phyloP scores from a whole-genome alignment of 345 rosid species.

The Erodium maritimum region DNA sequence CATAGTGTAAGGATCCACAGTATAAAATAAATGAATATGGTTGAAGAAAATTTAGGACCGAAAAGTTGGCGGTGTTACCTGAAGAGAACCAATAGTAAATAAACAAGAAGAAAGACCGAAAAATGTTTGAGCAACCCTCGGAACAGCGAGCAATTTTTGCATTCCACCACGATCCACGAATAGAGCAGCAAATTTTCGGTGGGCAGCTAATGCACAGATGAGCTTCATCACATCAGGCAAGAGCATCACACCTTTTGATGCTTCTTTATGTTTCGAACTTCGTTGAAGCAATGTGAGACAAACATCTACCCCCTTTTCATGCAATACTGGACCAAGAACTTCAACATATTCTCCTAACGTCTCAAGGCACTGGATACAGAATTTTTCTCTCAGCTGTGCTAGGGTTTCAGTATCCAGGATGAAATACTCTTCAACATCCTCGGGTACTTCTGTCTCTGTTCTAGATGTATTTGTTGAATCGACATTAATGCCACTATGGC shows the following conservation, averaged over 20 bases:
- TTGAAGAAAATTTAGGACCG: background rate
- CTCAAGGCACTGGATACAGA: conserved; percentile 90
- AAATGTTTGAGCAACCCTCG: conserved; percentile 58
- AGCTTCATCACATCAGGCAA: conserved; percentile 97
- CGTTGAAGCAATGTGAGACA: conserved; percentile 69
- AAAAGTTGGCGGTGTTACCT: conserved; percentile 37
- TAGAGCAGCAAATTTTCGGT: conserved; percentile 91
- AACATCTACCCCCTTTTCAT: conserved; percentile 95
- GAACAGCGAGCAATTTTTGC: conserved; percentile 81
- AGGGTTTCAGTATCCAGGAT: conserved; percentile 60
- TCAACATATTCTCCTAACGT: conserved; percentile 90
- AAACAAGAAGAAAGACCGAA: conserved; percentile 93
- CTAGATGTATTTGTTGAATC: conserved; percentile 26
- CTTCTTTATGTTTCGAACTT: conserved; percentile 39
- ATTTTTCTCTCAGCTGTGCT: conserved; percentile 77
- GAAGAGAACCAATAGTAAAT: conserved; percentile 81
- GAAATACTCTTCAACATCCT: conserved; percentile 50
- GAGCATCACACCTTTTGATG: conserved; percentile 28
- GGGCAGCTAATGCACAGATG: conserved; percentile 95
- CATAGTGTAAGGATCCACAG: conserved; percentile 8
- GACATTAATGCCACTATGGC: conserved; percentile 15
- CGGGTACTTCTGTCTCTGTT: conserved; percentile 28
- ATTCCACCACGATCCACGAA: conserved; percentile 96
- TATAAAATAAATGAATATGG: conserved; percentile 1
- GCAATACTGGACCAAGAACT: conserved; percentile 94